These are phyloP conservation scores for Arthromyces matolae DNA, from an alignment of 768 basidiomycete species.

Conservation along the genomic window DNA sequence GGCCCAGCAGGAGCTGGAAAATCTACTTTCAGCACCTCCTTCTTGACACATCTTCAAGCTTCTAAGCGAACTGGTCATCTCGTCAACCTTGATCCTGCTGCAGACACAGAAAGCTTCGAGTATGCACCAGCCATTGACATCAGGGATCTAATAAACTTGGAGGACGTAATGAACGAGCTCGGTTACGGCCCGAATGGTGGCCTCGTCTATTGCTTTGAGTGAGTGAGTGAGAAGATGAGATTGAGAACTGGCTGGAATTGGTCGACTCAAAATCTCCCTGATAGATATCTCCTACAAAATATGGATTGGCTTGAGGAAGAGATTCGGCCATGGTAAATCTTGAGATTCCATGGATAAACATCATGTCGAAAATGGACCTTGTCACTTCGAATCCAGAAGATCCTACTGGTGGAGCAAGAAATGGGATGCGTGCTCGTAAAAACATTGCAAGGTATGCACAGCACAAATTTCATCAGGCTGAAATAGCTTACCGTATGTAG, in stretches of 20 bases:
- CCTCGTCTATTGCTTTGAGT: constrained; percentile 98
- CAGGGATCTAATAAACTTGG: constrained; percentile 82
- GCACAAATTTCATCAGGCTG: neutral
- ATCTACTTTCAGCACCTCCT: constrained; percentile 85
- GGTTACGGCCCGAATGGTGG: constrained; percentile 97
- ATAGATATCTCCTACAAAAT: constrained; percentile 91
- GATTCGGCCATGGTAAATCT: constrained; percentile 95
- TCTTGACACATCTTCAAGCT: constrained; percentile 84
- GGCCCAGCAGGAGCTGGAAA: constrained; percentile 99
- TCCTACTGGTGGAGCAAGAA: constrained; percentile 56
- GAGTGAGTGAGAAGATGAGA: constrained; percentile 50
- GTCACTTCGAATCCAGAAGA: constrained; percentile 67
- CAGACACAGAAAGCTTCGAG: constrained; percentile 81
- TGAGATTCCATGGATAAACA: constrained; percentile 94
- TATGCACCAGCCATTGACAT: constrained; percentile 93
- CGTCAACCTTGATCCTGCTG: constrained; percentile 97
- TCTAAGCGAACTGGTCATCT: constrained; percentile 85
- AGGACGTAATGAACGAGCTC: constrained; percentile 95
- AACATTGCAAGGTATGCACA: constrained; percentile 76
- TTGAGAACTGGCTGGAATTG: neutral
- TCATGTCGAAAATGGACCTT: constrained; percentile 99
- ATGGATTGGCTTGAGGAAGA: constrained; percentile 99
- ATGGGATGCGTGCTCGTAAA: constrained; percentile 66
- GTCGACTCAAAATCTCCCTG: neutral
- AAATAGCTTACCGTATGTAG: constrained; percentile 30